Evolutionary conservation across 2,329 filamentous ascomycete species (phyloP), one percentile per base, ranked within the genome.

Genomic region (Emmonsiellopsis sp.): DNA sequence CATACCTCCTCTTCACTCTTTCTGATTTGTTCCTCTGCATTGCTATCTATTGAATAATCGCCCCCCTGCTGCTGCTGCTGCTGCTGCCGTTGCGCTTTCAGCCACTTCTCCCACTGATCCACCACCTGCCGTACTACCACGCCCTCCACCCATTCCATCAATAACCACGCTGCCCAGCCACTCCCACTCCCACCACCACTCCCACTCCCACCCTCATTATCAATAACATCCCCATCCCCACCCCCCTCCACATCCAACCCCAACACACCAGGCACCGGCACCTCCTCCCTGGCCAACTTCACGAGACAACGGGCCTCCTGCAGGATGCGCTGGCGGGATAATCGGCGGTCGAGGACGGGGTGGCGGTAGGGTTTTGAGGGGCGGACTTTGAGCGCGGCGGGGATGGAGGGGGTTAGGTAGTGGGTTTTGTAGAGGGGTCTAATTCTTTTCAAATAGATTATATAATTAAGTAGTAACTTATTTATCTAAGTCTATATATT

Each of bases 361-460:
- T 98, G 93, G 17, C 93, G 83, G 80, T 95, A 98, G 31, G 87
- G 82, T 74, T 98, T 98, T 31, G 84, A 78, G 0, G 92, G 91
- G 0, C 93, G 88, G 77, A 94, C 84, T 74, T 98, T 98, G 57
- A 97, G 82, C 0, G 92, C 88, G 66, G 84, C 87, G 11, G 86
- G 81, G 8, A 81, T 76, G 53, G 76, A 68, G 40, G 87, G 80
- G 1, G 79, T 68, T 52, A 96, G 84, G 73, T 88, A 94, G 53
- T 82, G 84, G 14, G 88, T 92, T 69, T 84, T 85, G 81, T 94
- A 97, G 66, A 98, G 82, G 59, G n/a, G n/a, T n/a, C n/a, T n/a
- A n/a, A n/a, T n/a, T n/a, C n/a, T n/a, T n/a, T n/a, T n/a, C n/a
- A n/a, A n/a, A n/a, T n/a, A n/a, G n/a, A n/a, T n/a, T n/a, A n/a